Evolutionary conservation across 2,329 filamentous ascomycete species (phyloP), one percentile per base, ranked within the genome.

Genomic region (Aspergillus piperis): DNA sequence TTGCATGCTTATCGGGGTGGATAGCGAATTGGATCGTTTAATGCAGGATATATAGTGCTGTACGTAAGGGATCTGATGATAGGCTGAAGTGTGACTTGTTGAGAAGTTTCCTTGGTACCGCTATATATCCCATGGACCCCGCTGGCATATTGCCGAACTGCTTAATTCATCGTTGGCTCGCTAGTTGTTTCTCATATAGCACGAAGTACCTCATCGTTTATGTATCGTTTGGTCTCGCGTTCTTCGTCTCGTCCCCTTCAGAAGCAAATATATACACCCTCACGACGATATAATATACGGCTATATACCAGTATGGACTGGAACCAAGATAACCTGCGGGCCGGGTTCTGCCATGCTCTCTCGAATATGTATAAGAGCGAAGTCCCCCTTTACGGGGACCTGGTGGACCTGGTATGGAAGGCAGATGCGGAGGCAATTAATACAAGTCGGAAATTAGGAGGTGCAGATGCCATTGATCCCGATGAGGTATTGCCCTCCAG

Each of bases 291-390:
- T 10, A 19, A 50, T 30, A 32, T n/a, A 50, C 47, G 47, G 7
- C 17, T 32, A 30, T 50, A 50, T 7, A 32, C 47, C 47, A 32
- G 25, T 50, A 50, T 50, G 47, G 51, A 55, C 4, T 70, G 62
- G 64, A 54, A 67, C 25, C 64, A 66, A 54, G 64, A 73, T 53
- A 50, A 27, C 25, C 67, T 74, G 2, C 69, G 73, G 8, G 69
- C 71, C 10, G 66, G 57, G 11, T 75, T 75, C 51, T 68, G 70
- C 25, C 62, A 68, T 54, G 70, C 71, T 2, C 68, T 75, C 57
- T 76, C 73, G 6, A 70, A 70, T 30, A 75, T 75, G 73, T 76
- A 75, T 62, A 72, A 68, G 53, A 59, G 47, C 6, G 73, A 76
- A 54, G 73, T 75, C 1, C 73, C 73, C 5, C 59, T 75, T 1